These are phyloP conservation scores for Beta vulgaris DNA, from an alignment of 148 eudicot species.

Conservation along the genomic window DNA sequence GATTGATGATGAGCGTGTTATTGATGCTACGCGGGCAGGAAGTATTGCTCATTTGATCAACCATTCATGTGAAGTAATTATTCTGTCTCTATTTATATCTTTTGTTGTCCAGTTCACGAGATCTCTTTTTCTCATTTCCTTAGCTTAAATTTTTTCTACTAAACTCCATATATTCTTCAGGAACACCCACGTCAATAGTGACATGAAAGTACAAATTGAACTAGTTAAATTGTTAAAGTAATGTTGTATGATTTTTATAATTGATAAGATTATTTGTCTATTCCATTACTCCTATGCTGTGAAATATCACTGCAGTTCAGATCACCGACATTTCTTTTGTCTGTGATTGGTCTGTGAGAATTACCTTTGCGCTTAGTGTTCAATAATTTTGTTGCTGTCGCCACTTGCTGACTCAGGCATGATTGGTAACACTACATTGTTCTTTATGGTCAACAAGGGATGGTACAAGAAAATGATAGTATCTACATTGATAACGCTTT, in stretches of 20 bases:
- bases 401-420: no score
- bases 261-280: not conserved
- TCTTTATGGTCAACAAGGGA: not conserved
- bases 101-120: not conserved
- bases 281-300: not conserved
- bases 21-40: slow-evolving; percentile 97
- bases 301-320: not conserved
- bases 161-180: not conserved
- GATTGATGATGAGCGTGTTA: slow-evolving; percentile 88
- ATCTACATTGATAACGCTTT: no score
- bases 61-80: slow-evolving; percentile 91
- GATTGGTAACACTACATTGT: not conserved
- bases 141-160: not conserved
- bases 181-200: not conserved
- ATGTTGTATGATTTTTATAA: not conserved
- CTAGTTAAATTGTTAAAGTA: not conserved
- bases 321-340: not conserved
- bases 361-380: not conserved
- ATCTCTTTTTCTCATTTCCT: not conserved
- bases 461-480: not conserved
- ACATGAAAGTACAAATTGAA: not conserved
- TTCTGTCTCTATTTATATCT: slow-evolving; percentile 3
- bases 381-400: not conserved
- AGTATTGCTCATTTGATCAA: slow-evolving; percentile 98
- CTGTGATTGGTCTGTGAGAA: not conserved